phyloP scores from a whole-genome alignment of 805 yeast species.

The Ogataea henricii region DNA sequence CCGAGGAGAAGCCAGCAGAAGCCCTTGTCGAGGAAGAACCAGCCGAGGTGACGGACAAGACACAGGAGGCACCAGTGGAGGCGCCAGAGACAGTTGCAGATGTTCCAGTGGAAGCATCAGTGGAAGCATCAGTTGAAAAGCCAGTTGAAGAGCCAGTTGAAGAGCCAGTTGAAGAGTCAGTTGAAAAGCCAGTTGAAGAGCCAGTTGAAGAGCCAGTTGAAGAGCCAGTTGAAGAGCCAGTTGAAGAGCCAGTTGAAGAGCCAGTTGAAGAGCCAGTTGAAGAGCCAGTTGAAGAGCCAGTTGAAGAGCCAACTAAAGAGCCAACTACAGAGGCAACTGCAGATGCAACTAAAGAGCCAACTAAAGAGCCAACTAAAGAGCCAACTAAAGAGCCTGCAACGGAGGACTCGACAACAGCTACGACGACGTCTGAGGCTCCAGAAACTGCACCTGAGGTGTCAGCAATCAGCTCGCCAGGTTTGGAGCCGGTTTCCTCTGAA shows the following conservation, averaged over 20 bases:
- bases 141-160: neutral
- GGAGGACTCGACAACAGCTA: too few species aligned
- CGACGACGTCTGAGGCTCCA: neutral
- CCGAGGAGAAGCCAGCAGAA: neutral
- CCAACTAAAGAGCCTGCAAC: neutral
- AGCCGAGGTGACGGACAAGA: too few species aligned
- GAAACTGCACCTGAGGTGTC: neutral
- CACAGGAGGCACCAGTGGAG: neutral
- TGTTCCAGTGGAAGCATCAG: neutral
- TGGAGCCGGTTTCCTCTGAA: slow-evolving; percentile 3
- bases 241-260: neutral
- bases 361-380: neutral
- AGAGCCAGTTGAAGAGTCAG: neutral
- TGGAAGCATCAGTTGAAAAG: neutral
- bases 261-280: neutral
- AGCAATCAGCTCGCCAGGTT: neutral
- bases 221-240: neutral
- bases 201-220: slow-evolving; percentile 8
- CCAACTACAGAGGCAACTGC: neutral
- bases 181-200: slow-evolving; percentile 5
- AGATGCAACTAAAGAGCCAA: neutral
- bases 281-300: neutral
- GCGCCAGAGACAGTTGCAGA: slow-evolving; percentile 4
- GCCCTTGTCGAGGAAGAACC: neutral
- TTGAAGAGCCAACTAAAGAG: neutral